These are phyloP conservation scores for Viola odorata DNA, from an alignment of 345 rosid species.

Conservation along the genomic window DNA sequence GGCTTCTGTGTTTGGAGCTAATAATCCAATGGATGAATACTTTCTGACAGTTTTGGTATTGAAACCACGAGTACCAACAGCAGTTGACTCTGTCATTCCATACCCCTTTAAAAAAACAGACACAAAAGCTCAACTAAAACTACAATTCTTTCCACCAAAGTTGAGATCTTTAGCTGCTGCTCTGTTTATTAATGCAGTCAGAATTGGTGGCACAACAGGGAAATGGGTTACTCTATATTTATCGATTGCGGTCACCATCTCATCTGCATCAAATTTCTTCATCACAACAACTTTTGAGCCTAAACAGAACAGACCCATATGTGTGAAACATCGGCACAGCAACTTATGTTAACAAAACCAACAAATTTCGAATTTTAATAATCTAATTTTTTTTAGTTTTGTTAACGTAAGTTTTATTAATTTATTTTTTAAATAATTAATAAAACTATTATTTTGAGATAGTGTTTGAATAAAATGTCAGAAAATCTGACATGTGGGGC, in stretches of 20 bases:
- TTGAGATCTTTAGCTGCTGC: constrained; percentile 17
- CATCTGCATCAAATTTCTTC: constrained; percentile 52
- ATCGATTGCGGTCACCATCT: constrained; percentile 43
- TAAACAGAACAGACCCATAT: constrained; percentile 62
- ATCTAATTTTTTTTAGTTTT: too few species aligned
- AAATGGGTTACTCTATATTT: constrained; percentile 60
- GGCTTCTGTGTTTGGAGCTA: constrained; percentile 85
- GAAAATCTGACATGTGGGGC: too few species aligned
- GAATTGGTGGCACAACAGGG: constrained; percentile 72
- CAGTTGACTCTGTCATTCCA: constrained; percentile 83
- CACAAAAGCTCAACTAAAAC: constrained; percentile 18
- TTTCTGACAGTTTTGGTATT: constrained; percentile 35
- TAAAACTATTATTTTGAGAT: too few species aligned
- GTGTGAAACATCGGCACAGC: constrained; percentile 75
- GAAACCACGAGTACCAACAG: constrained; percentile 78
- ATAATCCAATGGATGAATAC: constrained; percentile 61
- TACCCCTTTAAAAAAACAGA: constrained; percentile 50
- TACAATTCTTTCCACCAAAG: constrained; percentile 17
- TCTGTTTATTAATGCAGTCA: constrained; percentile 41
- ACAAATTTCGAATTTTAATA: too few species aligned
- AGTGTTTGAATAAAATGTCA: too few species aligned
- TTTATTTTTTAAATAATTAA: too few species aligned
- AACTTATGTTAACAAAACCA: too few species aligned
- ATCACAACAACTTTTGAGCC: constrained; percentile 67
- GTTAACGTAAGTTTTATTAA: too few species aligned